Conservation (phyloP, 768 basidiomycete species). For the Lactarius akahatsu region DNA sequence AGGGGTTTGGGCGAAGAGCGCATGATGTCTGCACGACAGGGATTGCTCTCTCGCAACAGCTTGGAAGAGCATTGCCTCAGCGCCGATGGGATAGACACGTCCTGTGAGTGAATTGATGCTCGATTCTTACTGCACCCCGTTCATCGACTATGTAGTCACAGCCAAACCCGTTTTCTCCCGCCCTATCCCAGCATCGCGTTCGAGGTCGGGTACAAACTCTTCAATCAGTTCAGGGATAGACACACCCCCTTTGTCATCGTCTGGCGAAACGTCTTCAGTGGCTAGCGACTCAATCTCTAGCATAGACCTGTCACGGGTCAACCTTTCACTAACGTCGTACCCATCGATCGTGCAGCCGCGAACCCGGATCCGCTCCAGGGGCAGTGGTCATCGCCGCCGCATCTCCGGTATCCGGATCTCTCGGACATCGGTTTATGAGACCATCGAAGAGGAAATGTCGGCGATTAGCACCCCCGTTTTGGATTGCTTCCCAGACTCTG, state of each 20-base stretch:
- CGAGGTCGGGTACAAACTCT: conserved; percentile 70
- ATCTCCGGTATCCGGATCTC: conserved; percentile 63
- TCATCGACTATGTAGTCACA: conserved; percentile 35
- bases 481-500: conserved; percentile 13
- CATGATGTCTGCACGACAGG: conserved; percentile 64
- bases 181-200: conserved; percentile 48
- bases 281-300: conserved; percentile 77
- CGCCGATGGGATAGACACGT: conserved; percentile 65
- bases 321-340: conserved; percentile 53
- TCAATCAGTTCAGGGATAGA: conserved; percentile 60
- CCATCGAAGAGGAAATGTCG: conserved; percentile 69
- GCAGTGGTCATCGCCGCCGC: conserved; percentile 69
- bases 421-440: conserved; percentile 72
- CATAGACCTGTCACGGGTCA: conserved; percentile 60
- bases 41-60: conserved; percentile 62
- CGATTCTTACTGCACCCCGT: neutral
- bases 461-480: conserved; percentile 34
- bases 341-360: conserved; percentile 45
- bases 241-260: conserved; percentile 68
- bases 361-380: conserved; percentile 52
- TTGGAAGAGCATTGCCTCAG: conserved; percentile 63
- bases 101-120: conserved; percentile 45
- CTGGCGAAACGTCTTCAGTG: conserved; percentile 58
- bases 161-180: conserved; percentile 60
- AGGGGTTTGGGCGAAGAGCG: conserved; percentile 63